Evolutionary conservation across 768 basidiomycete genomes (phyloP), one percentile per base, ranked within the genome.

Genomic region (Baorangia bicolor): DNA sequence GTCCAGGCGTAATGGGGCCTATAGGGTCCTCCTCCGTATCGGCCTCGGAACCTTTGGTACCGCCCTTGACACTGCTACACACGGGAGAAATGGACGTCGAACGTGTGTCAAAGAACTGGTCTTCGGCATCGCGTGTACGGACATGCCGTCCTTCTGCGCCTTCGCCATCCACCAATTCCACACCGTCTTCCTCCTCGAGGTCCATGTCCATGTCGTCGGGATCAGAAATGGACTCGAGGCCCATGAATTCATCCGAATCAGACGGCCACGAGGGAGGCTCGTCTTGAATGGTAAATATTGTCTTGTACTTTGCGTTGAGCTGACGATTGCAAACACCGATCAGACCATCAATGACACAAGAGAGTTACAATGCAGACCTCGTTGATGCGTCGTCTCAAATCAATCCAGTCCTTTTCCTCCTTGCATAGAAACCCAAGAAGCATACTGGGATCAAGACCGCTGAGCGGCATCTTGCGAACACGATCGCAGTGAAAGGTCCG

Each of bases 401-500:
- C 93, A 16, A 78, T 70, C 90, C 93, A 98, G 51, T 98, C 96
- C 18, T 68, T 76, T 73, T 92, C 88, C 65, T 91, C 85, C 63
- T 82, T 83, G 68, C 88, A 87, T 61, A 98, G 67, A 69, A 99
- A 98, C 12, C 95, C 95, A 56, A 98, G 81, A 8, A 99, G 76
- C 97, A 99, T 98, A 63, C 94, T 97, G 23, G 96, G 97, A 70
- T 98, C 97, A 51, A 99, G 75, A 28, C 88, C 90, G 38, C 85
- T 83, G 34, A 98, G 73, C 0, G 88, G 88, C 91, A 98, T 96
- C 83, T 96, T 98, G 67, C 93, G 80, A 37, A 98, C 88, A 18
- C 88, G 85, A n/a, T 99, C 97, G 69, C 94, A 94, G 72, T 98
- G 97, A 77, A 94, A 99, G 13, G 92, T 96, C 64, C 82, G 83